Conservation (phyloP, 192 early-diverging fungal genomes). For the Umbelopsis sp. region DNA sequence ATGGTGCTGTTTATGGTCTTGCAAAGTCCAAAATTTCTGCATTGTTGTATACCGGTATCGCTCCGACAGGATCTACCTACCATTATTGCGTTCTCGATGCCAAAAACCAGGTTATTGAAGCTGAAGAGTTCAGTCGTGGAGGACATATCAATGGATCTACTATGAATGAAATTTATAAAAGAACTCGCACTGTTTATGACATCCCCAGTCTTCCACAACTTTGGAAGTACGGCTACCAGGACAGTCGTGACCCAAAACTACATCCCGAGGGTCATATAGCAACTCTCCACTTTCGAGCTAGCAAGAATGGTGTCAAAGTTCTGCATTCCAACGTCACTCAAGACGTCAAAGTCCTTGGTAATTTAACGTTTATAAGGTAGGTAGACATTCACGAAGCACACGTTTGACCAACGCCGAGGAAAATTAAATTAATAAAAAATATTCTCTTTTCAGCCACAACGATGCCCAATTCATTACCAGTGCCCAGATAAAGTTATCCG, state of each 20-base stretch:
- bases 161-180: conserved; percentile 5
- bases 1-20: not conserved
- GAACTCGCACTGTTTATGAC: not conserved
- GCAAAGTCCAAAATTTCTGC: not conserved
- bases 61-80: not conserved
- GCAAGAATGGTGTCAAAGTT: conserved; percentile 15
- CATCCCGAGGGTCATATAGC: conserved; percentile 43
- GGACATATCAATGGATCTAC: not conserved
- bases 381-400: not conserved
- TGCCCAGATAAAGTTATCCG: conserved; percentile 15
- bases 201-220: not conserved
- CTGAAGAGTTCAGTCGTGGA: not conserved
- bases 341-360: conserved; percentile 13
- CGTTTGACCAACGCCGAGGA: too few relatives aligned
- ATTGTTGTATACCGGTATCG: not conserved
- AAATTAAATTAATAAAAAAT: not conserved
- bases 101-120: not conserved
- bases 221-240: not conserved
- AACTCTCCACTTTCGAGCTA: conserved; percentile 32
- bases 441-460: conserved; percentile 5
- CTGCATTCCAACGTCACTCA: conserved; percentile 28
- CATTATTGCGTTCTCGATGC: not conserved
- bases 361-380: conserved; percentile 32
- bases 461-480: not conserved
- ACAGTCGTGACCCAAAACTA: not conserved